Evolutionary conservation across 2,329 filamentous ascomycete genomes (phyloP).

Genomic region (Westerdykella sp.): DNA sequence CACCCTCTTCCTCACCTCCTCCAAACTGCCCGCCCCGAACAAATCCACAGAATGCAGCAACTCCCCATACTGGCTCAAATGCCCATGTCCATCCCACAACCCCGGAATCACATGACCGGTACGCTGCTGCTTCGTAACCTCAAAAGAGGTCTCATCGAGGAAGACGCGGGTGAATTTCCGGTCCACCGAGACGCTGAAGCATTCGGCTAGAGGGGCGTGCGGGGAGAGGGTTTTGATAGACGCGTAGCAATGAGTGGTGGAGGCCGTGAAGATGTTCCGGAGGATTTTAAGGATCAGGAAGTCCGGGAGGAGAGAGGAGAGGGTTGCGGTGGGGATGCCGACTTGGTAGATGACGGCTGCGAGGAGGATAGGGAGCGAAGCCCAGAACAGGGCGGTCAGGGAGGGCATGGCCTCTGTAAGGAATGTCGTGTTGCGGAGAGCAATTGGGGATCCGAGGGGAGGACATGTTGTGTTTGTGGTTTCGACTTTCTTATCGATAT

Average conservation of each 20-base stretch:
- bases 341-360: conserved; percentile 26
- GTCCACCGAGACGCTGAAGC: conserved; percentile 49
- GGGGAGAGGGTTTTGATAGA: conserved; percentile 42
- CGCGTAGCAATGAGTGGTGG: conserved; percentile 40
- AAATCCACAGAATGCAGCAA: conserved; percentile 61
- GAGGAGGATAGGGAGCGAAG: conserved; percentile 21
- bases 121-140: conserved; percentile 26
- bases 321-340: conserved; percentile 10
- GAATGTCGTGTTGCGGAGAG: not conserved
- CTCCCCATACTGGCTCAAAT: conserved; percentile 61
- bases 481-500: not conserved
- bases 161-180: conserved; percentile 50
- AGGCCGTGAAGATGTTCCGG: conserved; percentile 14
- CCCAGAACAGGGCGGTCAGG: conserved; percentile 16
- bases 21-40: conserved; percentile 52
- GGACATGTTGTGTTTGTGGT: not conserved
- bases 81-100: conserved; percentile 65
- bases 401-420: not conserved
- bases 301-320: conserved; percentile 8
- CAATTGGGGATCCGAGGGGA: too few species aligned
- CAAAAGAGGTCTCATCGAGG: conserved; percentile 24
- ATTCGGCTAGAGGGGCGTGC: conserved; percentile 38
- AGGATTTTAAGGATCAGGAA: conserved; percentile 16
- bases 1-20: conserved; percentile 51
- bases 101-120: conserved; percentile 58